Evolutionary conservation across 345 rosid genomes (phyloP).

Genomic region (Adansonia digitata): DNA sequence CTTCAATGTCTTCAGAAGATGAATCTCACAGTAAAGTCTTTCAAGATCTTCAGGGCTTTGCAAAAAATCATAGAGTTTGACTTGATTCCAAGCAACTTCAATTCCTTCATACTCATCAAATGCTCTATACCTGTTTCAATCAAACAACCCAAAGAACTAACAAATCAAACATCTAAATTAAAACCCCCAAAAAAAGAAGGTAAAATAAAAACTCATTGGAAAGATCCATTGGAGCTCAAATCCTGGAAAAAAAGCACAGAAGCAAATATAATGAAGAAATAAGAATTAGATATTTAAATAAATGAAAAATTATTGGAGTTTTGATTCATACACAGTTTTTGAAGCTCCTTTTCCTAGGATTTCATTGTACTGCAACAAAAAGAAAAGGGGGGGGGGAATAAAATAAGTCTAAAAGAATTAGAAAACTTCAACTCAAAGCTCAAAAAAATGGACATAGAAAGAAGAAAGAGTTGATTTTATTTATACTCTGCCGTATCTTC

Average conservation of each 20-base stretch:
- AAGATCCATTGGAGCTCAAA: conserved; percentile 10
- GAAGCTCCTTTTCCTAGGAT: conserved; percentile 98
- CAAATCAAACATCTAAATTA: conserved; percentile 22
- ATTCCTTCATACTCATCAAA: conserved; percentile 91
- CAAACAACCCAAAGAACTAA: conserved; percentile 13
- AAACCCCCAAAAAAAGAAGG: background rate
- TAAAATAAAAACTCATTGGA: background rate
- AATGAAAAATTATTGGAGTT: conserved; percentile 9
- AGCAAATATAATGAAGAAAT: conserved; percentile 3
- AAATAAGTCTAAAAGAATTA: background rate
- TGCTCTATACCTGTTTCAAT: conserved; percentile 70
- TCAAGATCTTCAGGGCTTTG: conserved; percentile 94
- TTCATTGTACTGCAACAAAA: conserved; percentile 67
- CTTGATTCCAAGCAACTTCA: conserved; percentile 99
- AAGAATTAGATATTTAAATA: conserved; percentile 20
- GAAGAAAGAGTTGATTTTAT: conserved; percentile 5
- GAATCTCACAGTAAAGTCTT: conserved; percentile 90
- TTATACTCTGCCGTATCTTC: conserved; percentile 93
- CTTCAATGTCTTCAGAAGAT: conserved; percentile 87
- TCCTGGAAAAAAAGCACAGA: conserved; percentile 2
- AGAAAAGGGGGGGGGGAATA: conserved; percentile 1
- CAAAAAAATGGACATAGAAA: background rate
- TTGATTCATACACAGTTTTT: conserved; percentile 76
- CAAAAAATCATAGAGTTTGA: conserved; percentile 85
- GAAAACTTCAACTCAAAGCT: conserved; percentile 15